phyloP scores from a whole-genome alignment of 2,329 filamentous ascomycete species.

The Dactylonectria estremocensis region DNA sequence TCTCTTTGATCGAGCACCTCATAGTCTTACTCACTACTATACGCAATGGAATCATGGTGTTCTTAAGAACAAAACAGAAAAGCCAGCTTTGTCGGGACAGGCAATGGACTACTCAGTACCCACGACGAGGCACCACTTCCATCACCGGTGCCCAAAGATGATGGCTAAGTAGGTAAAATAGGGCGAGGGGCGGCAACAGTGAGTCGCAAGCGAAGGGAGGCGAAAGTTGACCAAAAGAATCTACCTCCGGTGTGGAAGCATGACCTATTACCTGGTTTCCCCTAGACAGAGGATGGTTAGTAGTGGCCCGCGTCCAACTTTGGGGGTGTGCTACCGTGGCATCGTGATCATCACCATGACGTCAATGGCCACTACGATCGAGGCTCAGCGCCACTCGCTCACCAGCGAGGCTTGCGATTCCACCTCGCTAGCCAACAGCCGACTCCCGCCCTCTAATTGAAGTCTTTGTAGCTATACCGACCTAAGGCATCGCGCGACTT shows the following conservation, averaged over 20 bases:
- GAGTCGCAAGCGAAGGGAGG: neutral
- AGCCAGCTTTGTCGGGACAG: no score
- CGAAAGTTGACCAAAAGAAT: neutral
- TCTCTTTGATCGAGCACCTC: neutral
- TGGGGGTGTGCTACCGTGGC: slow-evolving; percentile 21
- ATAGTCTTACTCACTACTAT: neutral
- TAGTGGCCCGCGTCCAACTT: neutral
- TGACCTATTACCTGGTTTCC: neutral
- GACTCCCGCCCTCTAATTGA: slow-evolving; percentile 8
- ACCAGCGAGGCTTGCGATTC: slow-evolving; percentile 10
- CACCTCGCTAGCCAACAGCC: slow-evolving; percentile 9
- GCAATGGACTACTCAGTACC: no score
- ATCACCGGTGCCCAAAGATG: no score
- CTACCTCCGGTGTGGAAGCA: neutral
- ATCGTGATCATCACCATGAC: slow-evolving; percentile 50
- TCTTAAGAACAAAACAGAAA: no score
- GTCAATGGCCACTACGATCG: slow-evolving; percentile 46
- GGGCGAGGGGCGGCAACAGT: no score
- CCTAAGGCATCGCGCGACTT: slow-evolving; percentile 17
- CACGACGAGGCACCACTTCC: no score
- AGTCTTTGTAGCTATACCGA: slow-evolving; percentile 8
- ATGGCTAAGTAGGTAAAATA: no score
- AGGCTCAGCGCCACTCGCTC: slow-evolving; percentile 36
- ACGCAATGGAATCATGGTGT: neutral
- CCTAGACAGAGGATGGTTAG: slow-evolving; percentile 1